Evolutionary conservation across 2,329 filamentous ascomycete genomes (phyloP), one percentile per base, ranked within the genome.

Genomic region (Fusarium palustre): DNA sequence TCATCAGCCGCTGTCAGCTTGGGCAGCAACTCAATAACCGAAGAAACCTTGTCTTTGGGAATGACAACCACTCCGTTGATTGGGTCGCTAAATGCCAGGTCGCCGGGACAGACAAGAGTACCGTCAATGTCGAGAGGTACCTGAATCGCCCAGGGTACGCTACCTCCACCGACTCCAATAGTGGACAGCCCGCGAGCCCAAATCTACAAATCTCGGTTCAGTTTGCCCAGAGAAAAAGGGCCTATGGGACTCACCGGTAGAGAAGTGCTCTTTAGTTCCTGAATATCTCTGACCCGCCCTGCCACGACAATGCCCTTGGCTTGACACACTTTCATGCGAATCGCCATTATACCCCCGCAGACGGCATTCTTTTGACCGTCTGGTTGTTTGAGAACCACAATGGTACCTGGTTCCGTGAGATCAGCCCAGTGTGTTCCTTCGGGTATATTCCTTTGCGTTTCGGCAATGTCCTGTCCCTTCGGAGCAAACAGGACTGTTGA

Each of bases 261-360:
- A 34, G 81, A 83, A 13, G 86, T 85, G 43, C 75, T 82, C 56
- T 80, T 82, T 61, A 92, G 77, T 74, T 91, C 88, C 18, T 79
- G 80, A 20, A 93, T 73, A 79, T 94, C 92, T 64, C 91, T 83
- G 8, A 91, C 86, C 39, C 91, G 81, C 1, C 91, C 91, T 69
- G 88, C 85, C 10, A 92, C 88, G n/a, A 93, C 80, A 13, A 91
- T 84, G 4, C 85, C 90, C 69, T 83, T 82, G 20, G 86, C 87
- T 16, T 87, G 86, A 13, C 90, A 82, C 16, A 85, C 76, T 72
- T 88, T 88, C 85, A 93, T 91, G 22, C 91, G 83, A 31, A 86
- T 81, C 7, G 90, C 91, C 86, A 93, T 91, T 68, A 94, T 92
- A 20, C 91, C 91, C n/a, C 92, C 92, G 8, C 92, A 85, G 10